A percentile compares a stretch with the other conserved stretches of the same genome.
These are phyloP conservation scores for Colletotrichum agaves DNA, from an alignment of 2,329 filamentous ascomycete species.

Conservation along the genomic window DNA sequence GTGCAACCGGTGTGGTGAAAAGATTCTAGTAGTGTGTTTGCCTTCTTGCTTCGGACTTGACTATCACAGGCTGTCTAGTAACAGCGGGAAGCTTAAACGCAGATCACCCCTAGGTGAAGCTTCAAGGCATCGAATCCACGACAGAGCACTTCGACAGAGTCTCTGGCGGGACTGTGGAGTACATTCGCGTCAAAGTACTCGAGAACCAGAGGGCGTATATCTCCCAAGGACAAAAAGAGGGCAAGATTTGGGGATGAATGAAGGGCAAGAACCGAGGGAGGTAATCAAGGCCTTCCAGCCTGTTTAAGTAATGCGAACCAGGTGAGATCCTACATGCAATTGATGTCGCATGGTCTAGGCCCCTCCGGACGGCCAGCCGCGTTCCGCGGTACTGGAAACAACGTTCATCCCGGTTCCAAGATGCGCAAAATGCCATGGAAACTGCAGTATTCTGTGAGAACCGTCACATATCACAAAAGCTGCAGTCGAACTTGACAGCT, in stretches of 20 bases:
- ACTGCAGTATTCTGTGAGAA: neutral
- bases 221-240: neutral
- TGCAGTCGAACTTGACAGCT: constrained; percentile 26
- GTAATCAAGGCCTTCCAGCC: neutral
- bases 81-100: constrained; percentile 36
- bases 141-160: neutral
- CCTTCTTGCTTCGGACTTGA: constrained; percentile 35
- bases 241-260: neutral
- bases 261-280: neutral
- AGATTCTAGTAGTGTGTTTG: neutral
- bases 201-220: neutral
- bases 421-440: neutral
- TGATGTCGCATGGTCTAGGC: neutral
- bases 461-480: constrained; percentile 31
- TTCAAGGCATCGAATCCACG: constrained; percentile 36
- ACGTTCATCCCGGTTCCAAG: neutral
- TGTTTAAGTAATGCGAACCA: neutral
- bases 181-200: neutral
- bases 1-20: neutral
- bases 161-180: neutral
- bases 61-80: constrained; percentile 39
- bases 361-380: constrained; percentile 16
- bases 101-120: constrained; percentile 15
- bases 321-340: neutral
- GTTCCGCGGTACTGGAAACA: constrained; percentile 34